phyloP scores from a whole-genome alignment of 305 asterid species.

The Rubia occidens region DNA sequence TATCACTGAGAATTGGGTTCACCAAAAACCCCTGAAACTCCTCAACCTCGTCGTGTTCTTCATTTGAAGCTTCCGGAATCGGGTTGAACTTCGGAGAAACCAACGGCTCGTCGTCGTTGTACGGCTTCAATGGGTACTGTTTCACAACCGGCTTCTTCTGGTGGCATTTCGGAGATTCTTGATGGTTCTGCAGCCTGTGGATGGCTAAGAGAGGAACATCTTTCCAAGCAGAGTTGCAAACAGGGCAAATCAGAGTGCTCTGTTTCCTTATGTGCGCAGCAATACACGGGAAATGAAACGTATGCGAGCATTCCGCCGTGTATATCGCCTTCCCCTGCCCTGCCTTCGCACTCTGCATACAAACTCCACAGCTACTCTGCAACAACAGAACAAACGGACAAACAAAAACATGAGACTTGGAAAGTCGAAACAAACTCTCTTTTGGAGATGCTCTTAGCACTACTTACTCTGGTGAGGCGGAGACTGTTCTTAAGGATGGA shows the following conservation, averaged over 20 bases:
- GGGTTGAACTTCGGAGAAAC: no score
- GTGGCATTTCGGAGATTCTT: slow-evolving; percentile 15
- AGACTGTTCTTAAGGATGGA: slow-evolving; percentile 68
- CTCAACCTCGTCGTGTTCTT: no score
- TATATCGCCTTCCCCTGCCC: slow-evolving; percentile 77
- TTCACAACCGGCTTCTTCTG: slow-evolving; percentile 2
- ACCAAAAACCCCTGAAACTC: no score
- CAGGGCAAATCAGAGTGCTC: slow-evolving; percentile 54
- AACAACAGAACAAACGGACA: background rate
- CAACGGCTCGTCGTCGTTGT: no score
- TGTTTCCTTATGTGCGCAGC: slow-evolving; percentile 48
- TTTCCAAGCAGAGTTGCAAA: slow-evolving; percentile 60
- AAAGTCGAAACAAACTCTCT: no score
- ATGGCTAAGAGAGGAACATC: slow-evolving; percentile 64
- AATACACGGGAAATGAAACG: slow-evolving; percentile 81
- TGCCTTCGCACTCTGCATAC: slow-evolving; percentile 64
- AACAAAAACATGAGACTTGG: background rate
- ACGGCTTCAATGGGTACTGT: no score
- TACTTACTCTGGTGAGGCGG: slow-evolving; percentile 54
- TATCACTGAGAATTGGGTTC: no score
- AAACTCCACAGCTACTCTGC: slow-evolving; percentile 82
- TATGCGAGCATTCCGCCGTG: slow-evolving; percentile 84
- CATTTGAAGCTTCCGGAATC: no score
- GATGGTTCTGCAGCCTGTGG: slow-evolving; percentile 31
- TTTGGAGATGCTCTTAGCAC: background rate